Percentiles rank a stretch among this genome's conserved stretches.
phyloP scores from a whole-genome alignment of 306 rosid genomes.

The Vigna radiata region DNA sequence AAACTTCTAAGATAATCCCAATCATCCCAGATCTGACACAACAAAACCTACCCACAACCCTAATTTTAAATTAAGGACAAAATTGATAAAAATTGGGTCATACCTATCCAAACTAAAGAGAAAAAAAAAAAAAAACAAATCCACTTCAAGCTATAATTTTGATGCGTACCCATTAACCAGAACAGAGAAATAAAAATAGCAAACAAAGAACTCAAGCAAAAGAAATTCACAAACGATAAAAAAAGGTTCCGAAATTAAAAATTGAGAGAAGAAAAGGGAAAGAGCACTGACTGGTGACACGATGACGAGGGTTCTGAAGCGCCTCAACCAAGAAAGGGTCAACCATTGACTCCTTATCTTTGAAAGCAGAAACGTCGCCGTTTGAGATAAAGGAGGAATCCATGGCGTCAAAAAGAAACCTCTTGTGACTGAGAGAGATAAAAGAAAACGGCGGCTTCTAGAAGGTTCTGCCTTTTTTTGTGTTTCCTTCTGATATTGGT shows the following conservation, averaged over 20 bases:
- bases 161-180: constrained; percentile 4
- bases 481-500: background rate
- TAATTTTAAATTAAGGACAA: background rate
- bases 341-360: constrained; percentile 71
- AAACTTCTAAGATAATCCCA: background rate
- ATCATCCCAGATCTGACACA: constrained; percentile 49
- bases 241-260: background rate
- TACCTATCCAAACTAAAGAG: background rate
- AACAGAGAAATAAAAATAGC: constrained; percentile 1
- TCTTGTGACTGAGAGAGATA: background rate
- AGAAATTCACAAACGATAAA: background rate
- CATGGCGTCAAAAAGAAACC: constrained; percentile 40
- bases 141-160: constrained; percentile 13
- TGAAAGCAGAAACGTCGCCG: constrained; percentile 48
- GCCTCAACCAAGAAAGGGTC: constrained; percentile 94
- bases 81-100: background rate
- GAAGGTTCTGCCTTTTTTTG: background rate
- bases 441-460: background rate
- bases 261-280: background rate
- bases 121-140: background rate
- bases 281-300: constrained; percentile 69
- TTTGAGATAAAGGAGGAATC: constrained; percentile 55
- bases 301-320: constrained; percentile 92
- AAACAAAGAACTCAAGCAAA: background rate
- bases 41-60: constrained; percentile 5